Conservation (phyloP, 2,329 filamentous ascomycete species). For the Ophiostoma sp. region DNA sequence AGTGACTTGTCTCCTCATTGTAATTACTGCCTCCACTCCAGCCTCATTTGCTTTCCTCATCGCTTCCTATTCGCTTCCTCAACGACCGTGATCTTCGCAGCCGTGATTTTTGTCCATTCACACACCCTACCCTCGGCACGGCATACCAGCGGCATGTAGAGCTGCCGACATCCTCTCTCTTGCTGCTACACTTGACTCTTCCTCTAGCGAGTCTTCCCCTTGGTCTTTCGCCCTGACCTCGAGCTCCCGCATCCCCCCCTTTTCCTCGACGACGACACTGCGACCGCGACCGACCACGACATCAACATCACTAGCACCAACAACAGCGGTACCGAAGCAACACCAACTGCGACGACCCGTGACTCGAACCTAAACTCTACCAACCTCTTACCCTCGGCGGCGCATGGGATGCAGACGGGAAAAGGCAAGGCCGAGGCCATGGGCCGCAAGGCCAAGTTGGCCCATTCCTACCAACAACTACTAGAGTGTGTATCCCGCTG, state of each 20-base stretch:
- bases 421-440: slow-evolving; percentile 72
- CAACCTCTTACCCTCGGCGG: slow-evolving; percentile 14
- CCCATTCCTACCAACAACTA: slow-evolving; percentile 92
- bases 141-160: not conserved
- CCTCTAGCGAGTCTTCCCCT: too few species aligned
- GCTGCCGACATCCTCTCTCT: not conserved
- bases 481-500: slow-evolving; percentile 64
- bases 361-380: not conserved
- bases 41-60: not conserved
- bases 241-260: too few species aligned
- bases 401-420: slow-evolving; percentile 38
- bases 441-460: slow-evolving; percentile 70
- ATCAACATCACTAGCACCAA: not conserved
- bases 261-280: too few species aligned
- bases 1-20: slow-evolving; percentile 1
- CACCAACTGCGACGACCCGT: too few species aligned
- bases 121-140: not conserved
- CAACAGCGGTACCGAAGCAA: too few species aligned
- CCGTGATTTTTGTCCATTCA: not conserved
- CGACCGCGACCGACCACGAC: not conserved
- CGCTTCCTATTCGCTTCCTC: not conserved
- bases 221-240: too few species aligned
- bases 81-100: slow-evolving; percentile 18
- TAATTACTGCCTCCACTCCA: slow-evolving; percentile 8
- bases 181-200: not conserved